Base-by-base conservation (phyloP, 306 rosid genomes). In the Vicia sativa region DNA sequence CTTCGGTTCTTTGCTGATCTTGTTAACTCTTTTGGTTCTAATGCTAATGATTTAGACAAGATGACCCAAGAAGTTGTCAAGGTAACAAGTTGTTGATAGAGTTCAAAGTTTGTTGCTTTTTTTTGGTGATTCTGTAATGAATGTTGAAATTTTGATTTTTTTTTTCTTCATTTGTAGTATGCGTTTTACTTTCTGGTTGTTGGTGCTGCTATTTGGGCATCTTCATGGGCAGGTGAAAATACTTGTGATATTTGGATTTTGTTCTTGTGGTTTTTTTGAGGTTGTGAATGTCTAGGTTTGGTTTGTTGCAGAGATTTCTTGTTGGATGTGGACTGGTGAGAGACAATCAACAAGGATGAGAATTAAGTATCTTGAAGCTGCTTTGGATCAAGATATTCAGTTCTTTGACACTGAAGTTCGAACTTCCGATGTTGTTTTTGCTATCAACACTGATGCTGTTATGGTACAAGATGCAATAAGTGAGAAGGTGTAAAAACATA, bases 281-380 rank as follows among this genome's bases (percentile, higher is more conserved):
- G 48, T 13, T 43, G 48, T 13, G 15, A 43, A 43, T 43, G 48
- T 63, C 50, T 58, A 69, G 53, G 61, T 72, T 67, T 62, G 15
- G 49, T 4, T 50, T 65, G 15, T 62, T 63, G 88, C 87, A 93
- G 98, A 93, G 85, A 93, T 93, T 75, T 93, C 98, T 0, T 93
- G 98, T 82, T 93, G 98, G 98, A 90, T 93, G 98, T 93, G 98
- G 98, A 93, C 86, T 0, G 98, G 98, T 53, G 98, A 93, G 80
- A 42, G 98, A 7, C 98, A 93, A 77, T 84, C 98, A 41, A 93
- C 98, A 1, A 93, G 75, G 87, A 86, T 93, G 98, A 93, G 98
- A 72, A 86, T 93, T 73, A 86, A 90, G 88, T 93, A 90, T 68
- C 75, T 93, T 11, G 96, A 93, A 79, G 91, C 97, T 7, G 96